Base-by-base conservation (phyloP, 164 flowering plant species). In the Umbilicus rupestris region DNA sequence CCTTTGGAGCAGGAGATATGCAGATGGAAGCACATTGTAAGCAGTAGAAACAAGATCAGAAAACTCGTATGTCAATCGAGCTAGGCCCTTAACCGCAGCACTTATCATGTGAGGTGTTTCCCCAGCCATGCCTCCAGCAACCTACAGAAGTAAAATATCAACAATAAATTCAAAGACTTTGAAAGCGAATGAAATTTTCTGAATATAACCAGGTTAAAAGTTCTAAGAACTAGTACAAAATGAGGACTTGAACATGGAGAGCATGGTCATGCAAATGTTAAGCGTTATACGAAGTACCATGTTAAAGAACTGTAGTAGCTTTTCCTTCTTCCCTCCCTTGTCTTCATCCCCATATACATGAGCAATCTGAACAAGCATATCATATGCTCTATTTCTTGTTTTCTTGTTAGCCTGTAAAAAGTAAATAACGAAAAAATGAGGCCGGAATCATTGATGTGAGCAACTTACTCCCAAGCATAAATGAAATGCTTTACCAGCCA, bases 21-120 rank as follows among this genome's bases (percentile, higher is more conserved):
- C 74, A 45, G 88, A 81, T 33, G 99, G 97, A 59, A 92, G 97
- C 71, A 92, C 75, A 69, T 74, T 79, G 74, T 77, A 87, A 63
- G 88, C 90, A 57, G 75, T 66, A 64, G 87, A 76, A 47, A 95
- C 73, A 63, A 95, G 97, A 72, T 95, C 97, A 28, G 94, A 79
- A 68, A 95, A 95, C 78, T 95, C 99, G 74, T 95, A 95, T 65
- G 96, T 88, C 84, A 95, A 82, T 26, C 99, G 99, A 75, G 99
- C 97, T 70, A 92, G 69, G 63, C 94, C 99, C 76, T 87, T 95
- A 52, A 87, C 84, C 55, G 97, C 87, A 63, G 97, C 97, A 82
- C 99, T 92, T 70, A 92, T 85, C 96, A 88, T 86, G 50, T 92
- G 97, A 72, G 99, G 97, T 62, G 88, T 82, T 71, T 89, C 90